Evolutionary conservation across 352 stramenopile species (phyloP).

Genomic region (Nothophytophthora sp.): DNA sequence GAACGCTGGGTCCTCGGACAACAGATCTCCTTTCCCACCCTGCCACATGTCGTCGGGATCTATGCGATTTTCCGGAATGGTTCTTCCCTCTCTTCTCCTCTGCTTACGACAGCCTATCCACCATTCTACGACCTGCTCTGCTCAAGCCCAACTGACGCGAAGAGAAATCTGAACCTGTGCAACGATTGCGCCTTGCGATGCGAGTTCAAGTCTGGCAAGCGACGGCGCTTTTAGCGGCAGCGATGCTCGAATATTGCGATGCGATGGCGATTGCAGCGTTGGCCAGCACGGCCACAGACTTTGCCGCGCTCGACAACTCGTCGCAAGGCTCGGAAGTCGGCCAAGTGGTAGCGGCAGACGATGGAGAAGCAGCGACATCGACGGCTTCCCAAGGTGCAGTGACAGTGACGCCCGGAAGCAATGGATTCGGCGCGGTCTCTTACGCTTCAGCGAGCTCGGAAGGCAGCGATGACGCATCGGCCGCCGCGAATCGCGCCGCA

Average conservation of each 20-base stretch:
- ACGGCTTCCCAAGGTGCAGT: background rate
- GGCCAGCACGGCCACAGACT: background rate
- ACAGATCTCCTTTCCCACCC: too few species aligned
- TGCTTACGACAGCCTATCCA: conserved; percentile 4
- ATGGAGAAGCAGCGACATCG: background rate
- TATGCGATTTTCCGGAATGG: too few species aligned
- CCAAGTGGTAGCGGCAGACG: conserved; percentile 11
- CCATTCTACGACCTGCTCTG: too few species aligned
- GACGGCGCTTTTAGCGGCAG: conserved; percentile 1
- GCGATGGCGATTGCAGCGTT: background rate
- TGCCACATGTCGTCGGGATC: too few species aligned
- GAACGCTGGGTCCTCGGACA: too few species aligned
- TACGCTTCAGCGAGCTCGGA: conserved; percentile 20
- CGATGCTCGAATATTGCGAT: background rate
- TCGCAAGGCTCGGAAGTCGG: conserved; percentile 5
- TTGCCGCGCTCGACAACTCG: background rate
- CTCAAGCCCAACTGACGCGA: background rate
- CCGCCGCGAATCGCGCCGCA: conserved; percentile 16
- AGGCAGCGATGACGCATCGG: conserved; percentile 8
- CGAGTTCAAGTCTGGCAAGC: conserved; percentile 7
- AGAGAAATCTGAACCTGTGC: background rate
- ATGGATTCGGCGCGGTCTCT: conserved; percentile 36
- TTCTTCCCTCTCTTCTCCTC: background rate
- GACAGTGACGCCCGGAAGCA: conserved; percentile 20
- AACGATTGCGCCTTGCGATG: conserved; percentile 5